These are phyloP conservation scores for Tulasnella sp. DNA, from an alignment of 768 basidiomycete species.

Conservation along the genomic window DNA sequence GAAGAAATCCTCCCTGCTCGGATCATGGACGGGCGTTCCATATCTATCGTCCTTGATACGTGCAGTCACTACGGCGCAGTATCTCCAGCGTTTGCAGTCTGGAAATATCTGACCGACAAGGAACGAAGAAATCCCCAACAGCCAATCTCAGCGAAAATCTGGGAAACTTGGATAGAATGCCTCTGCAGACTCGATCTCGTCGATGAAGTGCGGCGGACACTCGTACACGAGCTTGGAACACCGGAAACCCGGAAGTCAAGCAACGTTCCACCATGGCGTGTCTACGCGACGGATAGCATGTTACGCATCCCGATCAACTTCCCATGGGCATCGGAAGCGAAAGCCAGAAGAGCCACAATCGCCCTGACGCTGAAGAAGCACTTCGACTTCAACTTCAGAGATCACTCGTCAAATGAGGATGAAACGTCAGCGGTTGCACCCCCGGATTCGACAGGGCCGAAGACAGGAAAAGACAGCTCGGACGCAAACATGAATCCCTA, in stretches of 20 bases:
- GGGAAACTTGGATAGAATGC: conserved; percentile 77
- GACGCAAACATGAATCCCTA: too few relatives aligned
- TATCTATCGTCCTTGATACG: conserved; percentile 77
- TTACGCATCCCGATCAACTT: neutral
- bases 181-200: conserved; percentile 59
- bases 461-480: too few relatives aligned
- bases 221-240: conserved; percentile 48
- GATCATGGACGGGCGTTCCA: conserved; percentile 45
- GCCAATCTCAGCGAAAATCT: conserved; percentile 51
- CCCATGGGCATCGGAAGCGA: neutral
- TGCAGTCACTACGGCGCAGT: conserved; percentile 52
- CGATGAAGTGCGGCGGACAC: conserved; percentile 51
- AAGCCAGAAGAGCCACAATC: too few relatives aligned
- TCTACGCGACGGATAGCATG: neutral
- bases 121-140: conserved; percentile 27
- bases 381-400: too few relatives aligned
- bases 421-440: too few relatives aligned
- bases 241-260: neutral
- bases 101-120: conserved; percentile 36
- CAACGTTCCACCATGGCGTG: neutral
- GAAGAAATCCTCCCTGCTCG: conserved; percentile 44
- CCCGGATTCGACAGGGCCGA: too few relatives aligned
- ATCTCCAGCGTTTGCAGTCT: conserved; percentile 42
- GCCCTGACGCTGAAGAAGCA: too few relatives aligned
- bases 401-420: too few relatives aligned